phyloP scores from a whole-genome alignment of 208 protist species.

The Naegleria fowleri region DNA sequence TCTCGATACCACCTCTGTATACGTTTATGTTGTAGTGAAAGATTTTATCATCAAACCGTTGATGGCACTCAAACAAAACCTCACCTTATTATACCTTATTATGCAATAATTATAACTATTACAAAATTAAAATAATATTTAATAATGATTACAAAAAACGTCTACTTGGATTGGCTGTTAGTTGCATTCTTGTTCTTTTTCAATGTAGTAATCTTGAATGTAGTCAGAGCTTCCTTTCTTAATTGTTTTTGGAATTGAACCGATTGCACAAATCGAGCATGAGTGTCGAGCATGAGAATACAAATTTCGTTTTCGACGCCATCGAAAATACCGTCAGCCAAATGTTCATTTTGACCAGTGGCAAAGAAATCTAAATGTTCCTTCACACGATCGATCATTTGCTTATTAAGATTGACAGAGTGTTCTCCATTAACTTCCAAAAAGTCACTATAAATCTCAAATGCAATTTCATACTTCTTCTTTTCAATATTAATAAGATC shows the following conservation, averaged over 20 bases:
- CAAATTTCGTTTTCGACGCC: not conserved
- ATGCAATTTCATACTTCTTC: not conserved
- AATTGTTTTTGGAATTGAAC: not conserved
- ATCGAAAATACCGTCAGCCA: not conserved
- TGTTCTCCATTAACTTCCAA: not conserved
- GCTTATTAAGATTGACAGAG: not conserved
- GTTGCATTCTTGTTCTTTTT: too few species aligned
- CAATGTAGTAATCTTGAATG: too few species aligned
- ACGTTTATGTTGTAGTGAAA: too few species aligned
- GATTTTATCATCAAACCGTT: too few species aligned
- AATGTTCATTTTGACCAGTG: not conserved
- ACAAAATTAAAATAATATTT: too few species aligned
- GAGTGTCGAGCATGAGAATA: not conserved
- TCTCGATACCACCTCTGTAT: too few species aligned
- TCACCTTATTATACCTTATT: too few species aligned
- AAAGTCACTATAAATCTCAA: not conserved
- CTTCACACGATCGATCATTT: not conserved
- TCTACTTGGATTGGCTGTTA: too few species aligned
- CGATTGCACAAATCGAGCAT: not conserved
- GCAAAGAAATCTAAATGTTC: not conserved
- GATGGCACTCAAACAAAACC: too few species aligned
- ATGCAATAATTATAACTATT: too few species aligned
- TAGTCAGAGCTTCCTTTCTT: not conserved
- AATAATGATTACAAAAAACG: too few species aligned
- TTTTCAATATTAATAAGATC: not conserved